These are phyloP conservation scores for Lobosporangium transversale DNA, from an alignment of 192 early-diverging fungal species.

Conservation along the genomic window DNA sequence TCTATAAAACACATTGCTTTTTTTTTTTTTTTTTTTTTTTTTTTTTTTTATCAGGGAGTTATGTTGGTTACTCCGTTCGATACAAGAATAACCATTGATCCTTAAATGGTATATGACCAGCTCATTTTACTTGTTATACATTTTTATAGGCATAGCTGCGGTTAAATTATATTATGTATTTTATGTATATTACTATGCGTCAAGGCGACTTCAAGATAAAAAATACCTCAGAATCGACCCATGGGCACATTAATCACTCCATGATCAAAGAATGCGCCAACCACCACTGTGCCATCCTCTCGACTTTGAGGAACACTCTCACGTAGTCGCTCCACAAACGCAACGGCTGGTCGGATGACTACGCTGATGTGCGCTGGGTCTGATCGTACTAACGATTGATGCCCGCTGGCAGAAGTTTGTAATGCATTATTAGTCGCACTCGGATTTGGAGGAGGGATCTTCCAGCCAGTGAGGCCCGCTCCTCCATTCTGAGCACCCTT, in stretches of 20 bases:
- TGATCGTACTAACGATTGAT: constrained; percentile 33
- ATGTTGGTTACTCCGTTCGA: no score
- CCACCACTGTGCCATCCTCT: constrained; percentile 49
- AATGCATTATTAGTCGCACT: constrained; percentile 6
- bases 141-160: no score
- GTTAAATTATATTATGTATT: no score
- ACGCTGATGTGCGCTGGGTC: constrained; percentile 50
- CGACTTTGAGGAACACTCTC: constrained; percentile 47
- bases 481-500: constrained; percentile 37
- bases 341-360: constrained; percentile 46
- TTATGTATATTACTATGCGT: no score
- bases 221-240: constrained; percentile 46
- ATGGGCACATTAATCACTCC: constrained; percentile 51
- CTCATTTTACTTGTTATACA: no score
- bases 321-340: constrained; percentile 41
- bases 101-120: no score
- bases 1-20: no score
- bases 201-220: no score
- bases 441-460: constrained; percentile 8
- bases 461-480: constrained; percentile 17
- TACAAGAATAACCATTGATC: no score
- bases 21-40: no score
- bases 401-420: constrained; percentile 47
- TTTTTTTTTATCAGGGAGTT: no score
- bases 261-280: constrained; percentile 51